These are phyloP conservation scores for Hyaloscypha finlandica DNA, from an alignment of 495 filamentous ascomycete species.

Conservation along the genomic window DNA sequence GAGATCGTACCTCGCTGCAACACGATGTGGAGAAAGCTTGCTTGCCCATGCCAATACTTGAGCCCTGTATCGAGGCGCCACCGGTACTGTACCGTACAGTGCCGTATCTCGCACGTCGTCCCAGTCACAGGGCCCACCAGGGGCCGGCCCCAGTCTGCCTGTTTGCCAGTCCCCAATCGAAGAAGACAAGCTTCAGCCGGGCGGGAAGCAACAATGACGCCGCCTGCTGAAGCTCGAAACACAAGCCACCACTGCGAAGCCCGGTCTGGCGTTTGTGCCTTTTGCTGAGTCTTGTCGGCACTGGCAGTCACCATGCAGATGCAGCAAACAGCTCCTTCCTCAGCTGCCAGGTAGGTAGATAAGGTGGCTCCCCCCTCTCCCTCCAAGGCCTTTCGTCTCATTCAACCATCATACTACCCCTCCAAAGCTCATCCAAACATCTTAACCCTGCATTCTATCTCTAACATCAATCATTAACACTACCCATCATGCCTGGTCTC, in stretches of 20 bases:
- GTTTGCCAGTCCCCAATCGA: slow-evolving; percentile 4
- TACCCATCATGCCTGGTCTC: slow-evolving; percentile 30
- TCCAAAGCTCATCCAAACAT: background rate
- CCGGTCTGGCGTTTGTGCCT: background rate
- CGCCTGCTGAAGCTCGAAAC: slow-evolving; percentile 17
- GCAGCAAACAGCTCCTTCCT: slow-evolving; percentile 7
- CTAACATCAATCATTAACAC: slow-evolving; percentile 10
- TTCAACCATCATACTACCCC: slow-evolving; percentile 10
- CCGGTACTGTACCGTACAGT: background rate
- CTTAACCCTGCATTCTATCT: background rate
- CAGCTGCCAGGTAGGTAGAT: slow-evolving; percentile 1
- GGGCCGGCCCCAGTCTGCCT: background rate
- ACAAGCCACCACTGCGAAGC: slow-evolving; percentile 7
- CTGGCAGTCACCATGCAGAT: slow-evolving; percentile 8
- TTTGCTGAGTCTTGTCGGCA: no score
- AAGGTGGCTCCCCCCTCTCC: slow-evolving; percentile 2
- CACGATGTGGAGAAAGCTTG: background rate
- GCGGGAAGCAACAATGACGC: slow-evolving; percentile 15
- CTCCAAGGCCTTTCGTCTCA: slow-evolving; percentile 1
- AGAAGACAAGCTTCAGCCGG: slow-evolving; percentile 11
- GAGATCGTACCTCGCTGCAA: background rate
- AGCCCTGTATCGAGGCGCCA: background rate
- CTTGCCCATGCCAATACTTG: background rate
- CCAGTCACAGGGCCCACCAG: background rate
- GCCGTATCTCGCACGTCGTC: background rate